Conservation (phyloP, 495 filamentous ascomycete genomes). For the Margaritispora aquatica region DNA sequence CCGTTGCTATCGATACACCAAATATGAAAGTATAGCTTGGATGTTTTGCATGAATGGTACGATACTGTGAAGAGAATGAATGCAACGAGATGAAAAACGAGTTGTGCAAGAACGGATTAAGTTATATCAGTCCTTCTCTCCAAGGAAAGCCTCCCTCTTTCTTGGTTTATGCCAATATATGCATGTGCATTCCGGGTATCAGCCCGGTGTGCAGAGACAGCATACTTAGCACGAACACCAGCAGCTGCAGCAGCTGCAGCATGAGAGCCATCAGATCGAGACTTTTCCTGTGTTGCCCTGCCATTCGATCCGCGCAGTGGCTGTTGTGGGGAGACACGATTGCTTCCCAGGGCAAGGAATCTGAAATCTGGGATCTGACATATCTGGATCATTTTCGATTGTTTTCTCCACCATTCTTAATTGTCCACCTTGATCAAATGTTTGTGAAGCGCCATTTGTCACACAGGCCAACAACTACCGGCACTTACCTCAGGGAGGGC, state of each 20-base stretch:
- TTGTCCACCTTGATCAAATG: not conserved
- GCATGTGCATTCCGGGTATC: not conserved
- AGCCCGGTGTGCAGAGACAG: not conserved
- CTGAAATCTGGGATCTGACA: not conserved
- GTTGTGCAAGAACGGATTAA: not conserved
- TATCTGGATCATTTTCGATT: not conserved
- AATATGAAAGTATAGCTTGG: not conserved
- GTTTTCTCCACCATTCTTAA: not conserved
- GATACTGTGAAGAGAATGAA: not conserved
- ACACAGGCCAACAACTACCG: not conserved
- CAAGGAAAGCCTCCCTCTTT: too few species aligned
- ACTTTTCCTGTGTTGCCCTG: too few species aligned
- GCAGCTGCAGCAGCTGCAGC: not conserved
- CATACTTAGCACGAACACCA: too few species aligned
- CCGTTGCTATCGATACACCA: not conserved
- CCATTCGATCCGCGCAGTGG: not conserved
- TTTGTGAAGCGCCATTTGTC: not conserved
- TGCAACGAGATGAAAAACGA: not conserved
- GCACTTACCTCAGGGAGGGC: too few species aligned
- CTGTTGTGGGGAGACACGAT: not conserved
- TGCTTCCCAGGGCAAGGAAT: not conserved
- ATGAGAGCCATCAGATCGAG: not conserved
- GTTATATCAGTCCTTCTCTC: not conserved
- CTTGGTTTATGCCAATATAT: not conserved
- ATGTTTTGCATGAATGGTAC: not conserved